Conservation (phyloP, 148 eudicot species). For the Rhododendron molle region DNA sequence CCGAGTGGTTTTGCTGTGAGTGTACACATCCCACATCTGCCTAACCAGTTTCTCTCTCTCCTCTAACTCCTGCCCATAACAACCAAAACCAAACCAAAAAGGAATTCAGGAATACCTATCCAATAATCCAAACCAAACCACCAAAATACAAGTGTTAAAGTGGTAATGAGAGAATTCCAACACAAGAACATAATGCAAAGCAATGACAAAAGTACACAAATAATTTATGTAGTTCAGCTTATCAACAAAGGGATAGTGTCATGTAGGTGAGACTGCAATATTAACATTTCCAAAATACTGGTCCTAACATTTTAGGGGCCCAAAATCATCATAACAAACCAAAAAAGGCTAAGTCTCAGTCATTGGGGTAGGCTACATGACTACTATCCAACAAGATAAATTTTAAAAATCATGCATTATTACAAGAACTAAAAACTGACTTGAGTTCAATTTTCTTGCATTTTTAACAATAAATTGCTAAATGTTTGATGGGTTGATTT, state of each 20-base stretch:
- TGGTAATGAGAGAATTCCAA: not conserved
- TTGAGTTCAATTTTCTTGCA: no score
- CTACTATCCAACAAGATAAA: no score
- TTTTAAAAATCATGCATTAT: no score
- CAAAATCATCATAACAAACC: no score
- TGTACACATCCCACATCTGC: slow-evolving; percentile 52
- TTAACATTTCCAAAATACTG: no score
- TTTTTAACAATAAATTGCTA: no score
- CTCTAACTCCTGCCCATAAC: slow-evolving; percentile 39
- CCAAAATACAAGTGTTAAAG: not conserved
- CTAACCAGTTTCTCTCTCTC: slow-evolving; percentile 53
- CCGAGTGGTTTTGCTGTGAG: slow-evolving; percentile 29
- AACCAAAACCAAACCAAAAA: not conserved
- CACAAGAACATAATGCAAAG: not conserved
- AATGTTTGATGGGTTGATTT: no score
- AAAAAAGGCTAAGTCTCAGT: no score
- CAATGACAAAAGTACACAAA: not conserved
- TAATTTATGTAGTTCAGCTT: not conserved
- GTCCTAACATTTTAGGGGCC: no score
- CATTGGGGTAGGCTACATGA: no score
- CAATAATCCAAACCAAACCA: not conserved
- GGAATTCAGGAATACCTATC: not conserved
- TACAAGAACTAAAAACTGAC: no score
- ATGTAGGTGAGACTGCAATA: not conserved
- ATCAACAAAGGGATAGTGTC: not conserved